A percentile compares a stretch with the other conserved stretches of the same genome.
Evolutionary conservation across 768 basidiomycete species (phyloP).

Genomic region (Termitomyces sp.): DNA sequence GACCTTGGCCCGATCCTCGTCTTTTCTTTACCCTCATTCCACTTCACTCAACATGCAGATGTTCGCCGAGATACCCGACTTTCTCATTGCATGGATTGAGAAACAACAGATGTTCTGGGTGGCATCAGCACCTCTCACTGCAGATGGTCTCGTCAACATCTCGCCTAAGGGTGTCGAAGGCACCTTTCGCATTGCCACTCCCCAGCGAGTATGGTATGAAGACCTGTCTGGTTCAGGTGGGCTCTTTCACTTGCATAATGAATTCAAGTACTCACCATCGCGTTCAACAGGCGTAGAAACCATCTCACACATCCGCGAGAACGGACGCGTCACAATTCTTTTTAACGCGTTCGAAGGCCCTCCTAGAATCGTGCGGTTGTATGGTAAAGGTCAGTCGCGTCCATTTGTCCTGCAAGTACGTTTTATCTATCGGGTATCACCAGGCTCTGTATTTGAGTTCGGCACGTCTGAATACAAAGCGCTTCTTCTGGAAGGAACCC

Average conservation of each 20-base stretch:
- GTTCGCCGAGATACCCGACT: constrained; percentile 55
- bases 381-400: constrained; percentile 50
- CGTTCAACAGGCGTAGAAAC: constrained; percentile 36
- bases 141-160: constrained; percentile 62
- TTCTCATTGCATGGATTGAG: constrained; percentile 55
- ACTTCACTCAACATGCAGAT: constrained; percentile 46
- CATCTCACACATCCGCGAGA: constrained; percentile 55
- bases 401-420: neutral
- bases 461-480: constrained; percentile 60
- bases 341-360: constrained; percentile 65
- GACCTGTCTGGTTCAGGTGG: constrained; percentile 69
- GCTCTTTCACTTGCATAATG: constrained; percentile 18
- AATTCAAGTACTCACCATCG: neutral
- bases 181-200: constrained; percentile 59
- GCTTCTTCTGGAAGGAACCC: constrained; percentile 44
- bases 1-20: neutral
- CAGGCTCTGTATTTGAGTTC: constrained; percentile 62
- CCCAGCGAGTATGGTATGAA: constrained; percentile 68
- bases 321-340: constrained; percentile 59
- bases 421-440: constrained; percentile 7
- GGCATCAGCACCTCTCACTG: constrained; percentile 58
- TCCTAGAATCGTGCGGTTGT: constrained; percentile 56
- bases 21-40: constrained; percentile 3
- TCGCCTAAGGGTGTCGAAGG: constrained; percentile 65
- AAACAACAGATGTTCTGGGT: constrained; percentile 74